Percentiles rank a stretch among this genome's conserved stretches.
Evolutionary conservation across 2,329 filamentous ascomycete species (phyloP).

Genomic region (Aspergillus terreus): DNA sequence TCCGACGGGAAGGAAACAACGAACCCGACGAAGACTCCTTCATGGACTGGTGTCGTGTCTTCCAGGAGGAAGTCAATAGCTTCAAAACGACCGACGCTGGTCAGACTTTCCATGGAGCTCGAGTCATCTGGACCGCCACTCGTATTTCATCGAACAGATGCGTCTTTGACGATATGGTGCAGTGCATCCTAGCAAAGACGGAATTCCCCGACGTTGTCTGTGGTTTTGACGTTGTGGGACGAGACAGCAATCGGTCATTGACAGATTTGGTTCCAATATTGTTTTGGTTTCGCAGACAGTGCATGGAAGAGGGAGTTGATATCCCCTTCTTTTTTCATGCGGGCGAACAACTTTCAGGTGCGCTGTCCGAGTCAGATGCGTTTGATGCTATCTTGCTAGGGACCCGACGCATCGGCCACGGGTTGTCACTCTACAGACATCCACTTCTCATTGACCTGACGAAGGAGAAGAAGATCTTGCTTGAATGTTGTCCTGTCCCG

Average conservation of each 20-base stretch:
- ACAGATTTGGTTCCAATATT: slow-evolving; percentile 75
- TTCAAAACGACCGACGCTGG: slow-evolving; percentile 72
- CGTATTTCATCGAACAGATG: slow-evolving; percentile 60
- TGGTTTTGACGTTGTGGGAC: slow-evolving; percentile 86
- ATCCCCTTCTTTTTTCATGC: slow-evolving; percentile 97
- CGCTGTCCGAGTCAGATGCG: slow-evolving; percentile 73
- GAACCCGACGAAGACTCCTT: slow-evolving; percentile 61
- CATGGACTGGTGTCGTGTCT: slow-evolving; percentile 64
- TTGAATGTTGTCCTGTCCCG: slow-evolving; percentile 87
- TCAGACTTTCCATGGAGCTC: slow-evolving; percentile 74
- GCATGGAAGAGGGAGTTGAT: slow-evolving; percentile 69
- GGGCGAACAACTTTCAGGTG: slow-evolving; percentile 78
- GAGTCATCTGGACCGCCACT: slow-evolving; percentile 79
- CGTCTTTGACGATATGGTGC: slow-evolving; percentile 78
- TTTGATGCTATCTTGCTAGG: slow-evolving; percentile 87
- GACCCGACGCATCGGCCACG: slow-evolving; percentile 84
- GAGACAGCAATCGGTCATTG: slow-evolving; percentile 76
- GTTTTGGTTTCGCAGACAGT: slow-evolving; percentile 91
- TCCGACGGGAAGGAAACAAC: slow-evolving; percentile 62
- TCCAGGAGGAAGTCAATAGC: slow-evolving; percentile 71
- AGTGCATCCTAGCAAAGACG: slow-evolving; percentile 78
- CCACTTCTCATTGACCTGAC: slow-evolving; percentile 84
- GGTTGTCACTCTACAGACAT: slow-evolving; percentile 85
- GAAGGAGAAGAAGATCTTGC: slow-evolving; percentile 79
- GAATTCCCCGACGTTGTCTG: slow-evolving; percentile 74